Percentiles rank a stretch among this genome's conserved stretches.
Conservation (phyloP, 2,329 filamentous ascomycete species). For the Elsinoe necatrix region DNA sequence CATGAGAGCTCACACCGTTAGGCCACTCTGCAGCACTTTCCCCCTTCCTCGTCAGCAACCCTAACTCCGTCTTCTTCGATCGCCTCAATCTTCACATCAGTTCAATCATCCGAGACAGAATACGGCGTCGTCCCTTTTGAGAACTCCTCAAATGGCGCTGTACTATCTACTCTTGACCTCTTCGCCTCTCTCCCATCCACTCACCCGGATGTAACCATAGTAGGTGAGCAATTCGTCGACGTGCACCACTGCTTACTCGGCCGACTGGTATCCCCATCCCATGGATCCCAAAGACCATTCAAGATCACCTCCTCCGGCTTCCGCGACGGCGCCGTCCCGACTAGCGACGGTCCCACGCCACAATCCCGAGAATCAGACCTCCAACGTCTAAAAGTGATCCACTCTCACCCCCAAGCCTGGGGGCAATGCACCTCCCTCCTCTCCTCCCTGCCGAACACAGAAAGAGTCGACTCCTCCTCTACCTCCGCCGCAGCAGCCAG, state of each 20-base stretch:
- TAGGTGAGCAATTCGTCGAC: slow-evolving; percentile 74
- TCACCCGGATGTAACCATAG: slow-evolving; percentile 64
- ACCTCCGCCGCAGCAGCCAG: slow-evolving; percentile 80
- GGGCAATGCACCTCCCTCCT: slow-evolving; percentile 81
- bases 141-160: slow-evolving; percentile 90
- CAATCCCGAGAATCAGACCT: slow-evolving; percentile 38
- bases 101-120: slow-evolving; percentile 56
- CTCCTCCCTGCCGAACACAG: slow-evolving; percentile 60
- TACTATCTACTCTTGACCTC: slow-evolving; percentile 81
- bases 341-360: slow-evolving; percentile 32
- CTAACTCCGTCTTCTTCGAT: slow-evolving; percentile 40
- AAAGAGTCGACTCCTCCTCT: slow-evolving; percentile 73
- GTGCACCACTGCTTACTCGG: slow-evolving; percentile 85
- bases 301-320: slow-evolving; percentile 22
- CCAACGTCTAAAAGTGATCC: slow-evolving; percentile 62
- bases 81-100: slow-evolving; percentile 66
- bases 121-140: slow-evolving; percentile 89
- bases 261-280: slow-evolving; percentile 18
- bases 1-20: slow-evolving; percentile 27
- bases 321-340: slow-evolving; percentile 42
- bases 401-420: slow-evolving; percentile 93
- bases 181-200: slow-evolving; percentile 63
- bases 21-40: slow-evolving; percentile 40
- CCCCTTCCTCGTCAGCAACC: slow-evolving; percentile 15
- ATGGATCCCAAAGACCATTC: slow-evolving; percentile 9